A percentile compares a stretch with the other conserved stretches of the same genome.
These are phyloP conservation scores for Candida xyloterini DNA, from an alignment of 805 yeast genomes.

Conservation along the genomic window DNA sequence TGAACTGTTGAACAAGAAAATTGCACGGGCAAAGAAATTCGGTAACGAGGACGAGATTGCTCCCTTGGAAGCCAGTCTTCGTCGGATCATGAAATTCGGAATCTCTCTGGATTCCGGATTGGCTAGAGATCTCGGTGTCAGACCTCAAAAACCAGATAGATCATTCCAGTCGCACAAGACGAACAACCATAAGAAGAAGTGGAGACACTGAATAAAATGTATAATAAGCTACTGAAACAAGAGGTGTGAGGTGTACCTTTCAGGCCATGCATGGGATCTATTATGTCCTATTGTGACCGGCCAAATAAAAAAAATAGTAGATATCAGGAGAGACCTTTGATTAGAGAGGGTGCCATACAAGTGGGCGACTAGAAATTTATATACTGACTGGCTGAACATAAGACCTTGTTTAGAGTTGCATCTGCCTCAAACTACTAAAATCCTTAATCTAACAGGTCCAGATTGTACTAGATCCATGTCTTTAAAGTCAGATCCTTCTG, in stretches of 20 bases:
- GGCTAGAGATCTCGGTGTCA: conserved; percentile 65
- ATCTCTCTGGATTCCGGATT: conserved; percentile 62
- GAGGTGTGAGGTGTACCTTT: conserved; percentile 4
- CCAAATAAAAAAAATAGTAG: conserved; percentile 1
- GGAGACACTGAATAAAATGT: not conserved
- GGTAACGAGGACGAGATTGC: conserved; percentile 56
- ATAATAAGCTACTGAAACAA: too few species aligned
- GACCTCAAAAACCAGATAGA: conserved; percentile 8
- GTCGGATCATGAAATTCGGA: conserved; percentile 82
- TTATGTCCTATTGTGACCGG: conserved; percentile 8
- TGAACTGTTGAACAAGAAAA: conserved; percentile 62
- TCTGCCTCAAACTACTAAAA: not conserved
- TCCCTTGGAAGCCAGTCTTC: conserved; percentile 57
- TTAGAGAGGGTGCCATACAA: conserved; percentile 2
- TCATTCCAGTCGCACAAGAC: not conserved
- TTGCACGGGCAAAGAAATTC: conserved; percentile 73
- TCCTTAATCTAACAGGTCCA: not conserved
- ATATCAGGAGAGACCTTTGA: conserved; percentile 8
- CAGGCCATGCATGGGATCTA: conserved; percentile 6
- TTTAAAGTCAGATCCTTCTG: conserved; percentile 1
- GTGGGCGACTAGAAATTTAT: not conserved
- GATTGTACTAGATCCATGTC: conserved; percentile 1
- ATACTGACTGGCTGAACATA: not conserved
- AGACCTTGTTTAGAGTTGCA: not conserved
- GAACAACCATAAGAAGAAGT: conserved; percentile 1